Evolutionary conservation across 208 protist genomes (phyloP).

Genomic region (Acanthamoeba divionensis): DNA sequence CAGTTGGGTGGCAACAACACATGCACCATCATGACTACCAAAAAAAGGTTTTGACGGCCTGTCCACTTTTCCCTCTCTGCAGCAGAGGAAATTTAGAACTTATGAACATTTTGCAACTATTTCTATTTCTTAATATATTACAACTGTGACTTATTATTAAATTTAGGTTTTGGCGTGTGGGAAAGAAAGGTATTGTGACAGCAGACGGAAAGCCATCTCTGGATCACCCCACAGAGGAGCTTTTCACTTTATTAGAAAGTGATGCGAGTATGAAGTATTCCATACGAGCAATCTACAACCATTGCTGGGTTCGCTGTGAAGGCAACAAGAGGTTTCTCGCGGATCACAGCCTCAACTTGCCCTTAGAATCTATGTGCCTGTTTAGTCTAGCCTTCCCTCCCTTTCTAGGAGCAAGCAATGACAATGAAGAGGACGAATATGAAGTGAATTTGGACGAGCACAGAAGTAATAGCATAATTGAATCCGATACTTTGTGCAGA

Average conservation of each 20-base stretch:
- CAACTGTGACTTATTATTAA: not conserved
- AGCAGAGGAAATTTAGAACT: not conserved
- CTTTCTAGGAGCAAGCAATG: no score
- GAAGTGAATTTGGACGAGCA: not conserved
- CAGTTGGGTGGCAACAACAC: not conserved
- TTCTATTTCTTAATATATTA: not conserved
- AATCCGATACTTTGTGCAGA: not conserved
- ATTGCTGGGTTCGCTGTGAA: no score
- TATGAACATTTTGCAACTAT: not conserved
- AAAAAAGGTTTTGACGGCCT: not conserved
- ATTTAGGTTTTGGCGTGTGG: not conserved
- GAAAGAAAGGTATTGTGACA: slow-evolving; percentile 3
- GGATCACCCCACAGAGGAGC: not conserved
- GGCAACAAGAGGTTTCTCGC: not conserved
- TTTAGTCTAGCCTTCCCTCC: not conserved
- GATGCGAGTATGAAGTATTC: no score
- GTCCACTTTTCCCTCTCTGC: not conserved
- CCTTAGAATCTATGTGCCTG: not conserved
- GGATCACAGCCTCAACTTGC: not conserved
- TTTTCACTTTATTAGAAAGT: slow-evolving; percentile 21
- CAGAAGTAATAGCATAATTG: not conserved
- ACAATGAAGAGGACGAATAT: not conserved
- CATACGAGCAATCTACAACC: no score
- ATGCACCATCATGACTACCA: not conserved
- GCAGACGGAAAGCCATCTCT: not conserved